These are phyloP conservation scores for Camptophora hylomeconis DNA, from an alignment of 2,329 filamentous ascomycete genomes.

Conservation along the genomic window DNA sequence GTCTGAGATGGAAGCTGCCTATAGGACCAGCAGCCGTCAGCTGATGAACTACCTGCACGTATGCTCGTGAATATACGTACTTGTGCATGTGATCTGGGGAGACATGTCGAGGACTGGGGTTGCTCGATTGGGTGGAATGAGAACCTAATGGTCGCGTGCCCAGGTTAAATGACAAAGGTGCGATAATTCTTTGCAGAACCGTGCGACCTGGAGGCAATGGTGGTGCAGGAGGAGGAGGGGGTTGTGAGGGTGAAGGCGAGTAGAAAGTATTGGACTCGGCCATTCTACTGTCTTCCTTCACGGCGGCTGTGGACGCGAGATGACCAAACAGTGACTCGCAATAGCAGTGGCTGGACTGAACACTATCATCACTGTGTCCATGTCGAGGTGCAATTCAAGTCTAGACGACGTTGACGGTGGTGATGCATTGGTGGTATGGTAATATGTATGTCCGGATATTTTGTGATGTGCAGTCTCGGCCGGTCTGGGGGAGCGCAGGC, in stretches of 20 bases:
- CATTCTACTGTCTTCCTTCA: constrained; percentile 4
- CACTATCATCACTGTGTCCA: no score
- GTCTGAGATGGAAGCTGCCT: constrained; percentile 21
- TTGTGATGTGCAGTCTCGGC: no score
- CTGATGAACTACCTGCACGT: neutral
- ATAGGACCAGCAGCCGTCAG: neutral
- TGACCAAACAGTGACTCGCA: no score
- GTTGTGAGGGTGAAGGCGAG: constrained; percentile 2
- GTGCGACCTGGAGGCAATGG: constrained; percentile 17
- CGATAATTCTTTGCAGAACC: constrained; percentile 17
- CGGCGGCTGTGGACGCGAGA: neutral
- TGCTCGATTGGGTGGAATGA: constrained; percentile 3
- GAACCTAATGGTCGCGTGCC: constrained; percentile 1
- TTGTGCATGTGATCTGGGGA: constrained; percentile 1
- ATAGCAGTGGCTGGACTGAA: no score
- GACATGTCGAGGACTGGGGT: constrained; percentile 3
- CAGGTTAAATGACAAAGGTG: constrained; percentile 10
- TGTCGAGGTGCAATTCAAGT: no score
- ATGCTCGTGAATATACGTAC: constrained; percentile 2
- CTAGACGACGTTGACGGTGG: no score
- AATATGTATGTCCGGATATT: no score
- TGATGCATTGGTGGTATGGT: no score
- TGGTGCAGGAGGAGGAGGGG: constrained; percentile 20
- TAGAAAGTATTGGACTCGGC: constrained; percentile 3
- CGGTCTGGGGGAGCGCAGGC: no score